Conservation (phyloP, 352 stramenopile species). For the Globisporangium solare region DNA sequence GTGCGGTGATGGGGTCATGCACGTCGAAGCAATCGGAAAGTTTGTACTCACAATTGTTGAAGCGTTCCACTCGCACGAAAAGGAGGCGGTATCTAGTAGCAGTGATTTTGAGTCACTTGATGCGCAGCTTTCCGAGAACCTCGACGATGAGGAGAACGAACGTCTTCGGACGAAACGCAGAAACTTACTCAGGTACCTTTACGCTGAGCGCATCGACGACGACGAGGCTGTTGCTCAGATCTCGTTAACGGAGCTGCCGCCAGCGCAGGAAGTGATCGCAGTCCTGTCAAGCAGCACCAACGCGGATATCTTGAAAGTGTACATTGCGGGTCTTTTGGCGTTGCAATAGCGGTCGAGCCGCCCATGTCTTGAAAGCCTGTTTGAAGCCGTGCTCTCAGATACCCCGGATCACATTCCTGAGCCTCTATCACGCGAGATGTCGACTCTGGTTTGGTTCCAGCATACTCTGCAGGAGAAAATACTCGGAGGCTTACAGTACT, state of each 20-base stretch:
- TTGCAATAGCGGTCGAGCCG: not conserved
- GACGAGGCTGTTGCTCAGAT: not conserved
- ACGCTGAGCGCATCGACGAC: not conserved
- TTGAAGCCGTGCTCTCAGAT: not conserved
- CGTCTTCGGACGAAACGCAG: not conserved
- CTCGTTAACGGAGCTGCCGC: not conserved
- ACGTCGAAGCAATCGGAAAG: constrained; percentile 3
- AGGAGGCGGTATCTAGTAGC: not conserved
- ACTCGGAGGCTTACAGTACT: constrained; percentile 1
- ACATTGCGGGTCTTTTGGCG: not conserved
- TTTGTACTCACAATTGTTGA: constrained; percentile 13
- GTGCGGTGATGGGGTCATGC: not conserved
- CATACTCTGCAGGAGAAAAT: constrained; percentile 6
- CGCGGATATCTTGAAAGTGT: not conserved
- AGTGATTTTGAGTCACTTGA: not conserved
- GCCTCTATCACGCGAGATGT: not conserved
- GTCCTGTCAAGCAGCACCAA: not conserved
- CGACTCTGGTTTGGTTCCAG: constrained; percentile 1
- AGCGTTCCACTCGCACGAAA: not conserved
- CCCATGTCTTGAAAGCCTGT: not conserved
- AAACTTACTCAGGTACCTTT: not conserved
- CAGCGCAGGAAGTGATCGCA: not conserved
- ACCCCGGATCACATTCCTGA: not conserved
- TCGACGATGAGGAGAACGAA: not conserved
- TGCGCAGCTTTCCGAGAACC: too few relatives aligned